Base-by-base conservation (phyloP, 176 grass and related monocot genomes). In the Pharus latifolius region DNA sequence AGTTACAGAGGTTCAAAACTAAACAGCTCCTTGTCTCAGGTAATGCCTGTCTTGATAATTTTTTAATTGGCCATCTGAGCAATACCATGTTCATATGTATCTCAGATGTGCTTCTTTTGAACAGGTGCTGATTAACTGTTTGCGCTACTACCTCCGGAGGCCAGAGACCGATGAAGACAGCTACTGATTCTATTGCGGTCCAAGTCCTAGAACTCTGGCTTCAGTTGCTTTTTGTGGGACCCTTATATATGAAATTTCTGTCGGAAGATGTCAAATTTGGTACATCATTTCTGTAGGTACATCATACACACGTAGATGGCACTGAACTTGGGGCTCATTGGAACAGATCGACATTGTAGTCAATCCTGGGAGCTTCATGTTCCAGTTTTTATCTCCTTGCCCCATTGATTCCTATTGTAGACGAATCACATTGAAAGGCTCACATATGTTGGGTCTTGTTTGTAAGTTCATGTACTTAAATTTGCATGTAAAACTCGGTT, bases 1-100 rank as follows among this genome's bases (percentile, higher is more conserved):
- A 99, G 95, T 75, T 99, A 99, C 59, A 57, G 95, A 73, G 95
- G 90, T n/a, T 90, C 95, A 42, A 91, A 88, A 88, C 73, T 99
- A 30, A 88, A 83, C 71, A 81, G 75, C 78, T 73, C 87, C 7
- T 76, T 94, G 70, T 88, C 95, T 63, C 95, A 94, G 90, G 95
- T 99, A 14, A 44, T 14, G 50, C 51, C 31, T 5, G 6, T 28
- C 13, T 31, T 79, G 32, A 70, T 33, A 28, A n/a, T 18, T 56
- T 65, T 41, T 46, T 19, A 14, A n/a, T n/a, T n/a, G n/a, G n/a
- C n/a, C 40, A 72, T 79, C 24, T 67, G 8, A 76, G 51, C 49
- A 57, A 56, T 49, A 53, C 10, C 22, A 26, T 22, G 9, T 27
- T 65, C 22, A 9, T 83, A 42, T 67, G 4, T 81, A n/a, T n/a